These are phyloP conservation scores for Xylariaceae sp. DNA, from an alignment of 2,329 filamentous ascomycete species.

Conservation along the genomic window DNA sequence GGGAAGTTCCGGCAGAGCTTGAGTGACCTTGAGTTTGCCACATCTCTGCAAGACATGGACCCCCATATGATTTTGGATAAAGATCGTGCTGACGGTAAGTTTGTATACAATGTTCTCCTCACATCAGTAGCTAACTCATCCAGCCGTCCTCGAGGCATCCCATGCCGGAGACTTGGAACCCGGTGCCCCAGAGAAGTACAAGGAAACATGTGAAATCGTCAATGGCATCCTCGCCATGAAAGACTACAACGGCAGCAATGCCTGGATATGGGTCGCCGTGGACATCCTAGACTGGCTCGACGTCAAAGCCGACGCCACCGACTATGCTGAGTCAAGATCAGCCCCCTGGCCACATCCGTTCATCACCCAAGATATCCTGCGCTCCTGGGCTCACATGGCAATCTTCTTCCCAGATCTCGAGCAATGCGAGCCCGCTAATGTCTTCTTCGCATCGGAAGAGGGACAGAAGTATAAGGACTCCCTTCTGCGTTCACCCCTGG, in stretches of 20 bases:
- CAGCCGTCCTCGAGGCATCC: constrained; percentile 40
- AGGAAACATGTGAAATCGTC: constrained; percentile 35
- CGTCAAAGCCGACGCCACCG: constrained; percentile 23
- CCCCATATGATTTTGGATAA: constrained; percentile 21
- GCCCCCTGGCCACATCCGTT: constrained; percentile 33
- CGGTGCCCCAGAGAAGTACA: constrained; percentile 34
- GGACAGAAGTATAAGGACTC: constrained; percentile 34
- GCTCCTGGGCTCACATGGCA: constrained; percentile 35
- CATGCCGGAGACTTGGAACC: constrained; percentile 41
- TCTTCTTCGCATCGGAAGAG: constrained; percentile 34
- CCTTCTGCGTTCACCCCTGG: constrained; percentile 36
- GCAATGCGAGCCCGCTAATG: constrained; percentile 18
- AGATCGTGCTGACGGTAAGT: constrained; percentile 22
- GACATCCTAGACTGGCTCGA: constrained; percentile 28
- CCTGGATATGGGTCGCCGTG: constrained; percentile 30
- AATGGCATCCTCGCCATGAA: constrained; percentile 27
- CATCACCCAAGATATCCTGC: constrained; percentile 35
- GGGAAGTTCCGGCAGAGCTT: constrained; percentile 1
- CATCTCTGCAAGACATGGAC: constrained; percentile 14
- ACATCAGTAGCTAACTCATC: neutral
- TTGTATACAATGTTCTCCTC: neutral
- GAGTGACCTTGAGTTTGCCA: constrained; percentile 7
- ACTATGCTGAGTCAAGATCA: constrained; percentile 18
- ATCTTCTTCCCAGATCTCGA: constrained; percentile 36
- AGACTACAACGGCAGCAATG: constrained; percentile 7